A percentile compares a stretch with the other conserved stretches of the same genome.
These are phyloP conservation scores for Stromatinia cepivora DNA, from an alignment of 2,329 filamentous ascomycete genomes.

Conservation along the genomic window DNA sequence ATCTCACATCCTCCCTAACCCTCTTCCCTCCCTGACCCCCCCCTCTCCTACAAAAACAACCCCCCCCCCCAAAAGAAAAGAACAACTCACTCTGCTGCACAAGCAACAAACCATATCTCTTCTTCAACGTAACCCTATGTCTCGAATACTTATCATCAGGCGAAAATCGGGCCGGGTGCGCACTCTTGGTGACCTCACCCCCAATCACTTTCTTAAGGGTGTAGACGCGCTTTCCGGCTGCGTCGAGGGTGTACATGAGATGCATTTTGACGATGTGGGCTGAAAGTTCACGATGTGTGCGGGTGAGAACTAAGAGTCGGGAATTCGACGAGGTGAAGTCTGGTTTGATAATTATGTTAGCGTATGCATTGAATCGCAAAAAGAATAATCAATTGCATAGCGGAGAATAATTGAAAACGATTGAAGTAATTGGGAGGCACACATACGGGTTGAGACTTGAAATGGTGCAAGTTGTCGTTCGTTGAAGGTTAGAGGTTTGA, in stretches of 20 bases:
- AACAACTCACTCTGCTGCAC: constrained; percentile 66
- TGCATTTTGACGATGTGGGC: constrained; percentile 52
- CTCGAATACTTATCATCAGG: constrained; percentile 99
- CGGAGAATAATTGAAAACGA: background rate
- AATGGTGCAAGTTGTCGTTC: background rate
- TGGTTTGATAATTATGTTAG: background rate
- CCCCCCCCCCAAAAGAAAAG: background rate
- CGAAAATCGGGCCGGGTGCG: constrained; percentile 93
- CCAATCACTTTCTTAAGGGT: constrained; percentile 88
- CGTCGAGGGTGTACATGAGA: constrained; percentile 84
- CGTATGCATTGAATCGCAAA: background rate
- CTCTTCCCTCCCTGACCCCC: background rate
- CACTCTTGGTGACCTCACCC: constrained; percentile 89
- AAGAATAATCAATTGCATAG: background rate
- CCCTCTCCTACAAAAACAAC: background rate
- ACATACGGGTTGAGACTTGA: background rate
- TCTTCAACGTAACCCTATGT: constrained; percentile 93
- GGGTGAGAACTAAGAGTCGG: background rate
- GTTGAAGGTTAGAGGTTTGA: background rate
- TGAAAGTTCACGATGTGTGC: too few relatives aligned
- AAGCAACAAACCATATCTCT: constrained; percentile 83
- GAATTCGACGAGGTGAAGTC: background rate
- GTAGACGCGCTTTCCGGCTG: constrained; percentile 84
- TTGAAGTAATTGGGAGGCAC: background rate
- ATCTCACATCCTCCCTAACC: background rate